These are phyloP conservation scores for Hibiscus mutabilis DNA, from an alignment of 345 rosid genomes.

Conservation along the genomic window DNA sequence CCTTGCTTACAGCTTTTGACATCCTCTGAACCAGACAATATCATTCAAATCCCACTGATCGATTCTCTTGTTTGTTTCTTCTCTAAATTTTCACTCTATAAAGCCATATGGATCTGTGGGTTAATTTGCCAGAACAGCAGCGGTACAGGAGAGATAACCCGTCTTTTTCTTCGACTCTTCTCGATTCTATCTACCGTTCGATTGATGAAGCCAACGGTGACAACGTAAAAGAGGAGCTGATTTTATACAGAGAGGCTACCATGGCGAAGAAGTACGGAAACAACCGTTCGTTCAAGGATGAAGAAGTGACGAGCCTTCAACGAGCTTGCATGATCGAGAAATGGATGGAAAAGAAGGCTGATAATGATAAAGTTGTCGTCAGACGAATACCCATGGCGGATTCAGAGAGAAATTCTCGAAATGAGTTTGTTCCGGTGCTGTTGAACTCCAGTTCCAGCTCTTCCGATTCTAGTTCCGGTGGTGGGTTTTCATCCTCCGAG, in stretches of 20 bases:
- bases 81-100: slow-evolving; percentile 14
- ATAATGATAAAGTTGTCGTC: background rate
- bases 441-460: slow-evolving; percentile 63
- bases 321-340: slow-evolving; percentile 37
- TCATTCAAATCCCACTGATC: slow-evolving; percentile 33
- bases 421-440: slow-evolving; percentile 24
- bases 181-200: slow-evolving; percentile 73
- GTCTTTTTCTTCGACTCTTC: slow-evolving; percentile 80
- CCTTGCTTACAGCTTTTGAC: slow-evolving; percentile 19
- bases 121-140: slow-evolving; percentile 24
- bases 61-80: slow-evolving; percentile 13
- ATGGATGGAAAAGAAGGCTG: slow-evolving; percentile 44
- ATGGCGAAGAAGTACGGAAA: slow-evolving; percentile 16
- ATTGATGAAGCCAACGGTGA: slow-evolving; percentile 47
- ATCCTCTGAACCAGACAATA: slow-evolving; percentile 28
- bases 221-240: slow-evolving; percentile 19
- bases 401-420: slow-evolving; percentile 22
- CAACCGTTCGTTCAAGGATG: slow-evolving; percentile 7
- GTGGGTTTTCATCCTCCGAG: slow-evolving; percentile 72
- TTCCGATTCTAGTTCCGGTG: slow-evolving; percentile 61
- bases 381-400: slow-evolving; percentile 46
- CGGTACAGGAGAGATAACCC: slow-evolving; percentile 36
- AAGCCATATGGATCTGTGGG: slow-evolving; percentile 47
- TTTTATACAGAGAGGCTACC: slow-evolving; percentile 19
- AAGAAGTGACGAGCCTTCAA: slow-evolving; percentile 1